Conservation (phyloP, 441 rosid genomes). For the Erysimum cheiri region DNA sequence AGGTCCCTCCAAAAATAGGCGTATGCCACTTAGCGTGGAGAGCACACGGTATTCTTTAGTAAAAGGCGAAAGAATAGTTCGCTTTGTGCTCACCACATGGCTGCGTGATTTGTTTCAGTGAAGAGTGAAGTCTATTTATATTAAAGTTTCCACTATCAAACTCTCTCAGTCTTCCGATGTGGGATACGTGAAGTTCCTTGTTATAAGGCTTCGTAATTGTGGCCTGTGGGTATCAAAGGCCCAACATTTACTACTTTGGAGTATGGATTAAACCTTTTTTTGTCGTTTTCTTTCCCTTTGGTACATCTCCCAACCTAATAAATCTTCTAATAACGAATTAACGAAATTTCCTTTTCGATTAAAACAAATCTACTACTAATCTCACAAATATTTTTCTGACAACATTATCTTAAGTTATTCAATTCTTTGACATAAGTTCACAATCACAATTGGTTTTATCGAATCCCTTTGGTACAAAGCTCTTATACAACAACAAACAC, state of each 20-base stretch:
- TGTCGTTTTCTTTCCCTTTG: background rate
- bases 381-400: background rate
- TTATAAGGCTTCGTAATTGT: background rate
- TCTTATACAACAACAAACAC: conserved; percentile 15
- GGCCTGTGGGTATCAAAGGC: background rate
- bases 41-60: conserved; percentile 73
- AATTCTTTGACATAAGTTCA: background rate
- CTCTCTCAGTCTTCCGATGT: background rate
- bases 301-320: background rate
- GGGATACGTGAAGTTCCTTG: background rate
- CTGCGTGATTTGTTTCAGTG: conserved; percentile 24
- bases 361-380: background rate
- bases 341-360: too few relatives aligned
- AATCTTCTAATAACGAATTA: too few relatives aligned
- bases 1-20: conserved; percentile 49
- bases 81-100: conserved; percentile 64
- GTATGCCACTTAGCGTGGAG: conserved; percentile 30
- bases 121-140: conserved; percentile 20
- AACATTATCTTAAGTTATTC: background rate
- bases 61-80: conserved; percentile 84
- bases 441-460: conserved; percentile 22
- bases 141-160: background rate
- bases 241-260: background rate
- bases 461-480: conserved; percentile 28
- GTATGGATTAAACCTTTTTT: background rate